These are phyloP conservation scores for Chamaenerion angustifolium DNA, from an alignment of 345 rosid species.

Conservation along the genomic window DNA sequence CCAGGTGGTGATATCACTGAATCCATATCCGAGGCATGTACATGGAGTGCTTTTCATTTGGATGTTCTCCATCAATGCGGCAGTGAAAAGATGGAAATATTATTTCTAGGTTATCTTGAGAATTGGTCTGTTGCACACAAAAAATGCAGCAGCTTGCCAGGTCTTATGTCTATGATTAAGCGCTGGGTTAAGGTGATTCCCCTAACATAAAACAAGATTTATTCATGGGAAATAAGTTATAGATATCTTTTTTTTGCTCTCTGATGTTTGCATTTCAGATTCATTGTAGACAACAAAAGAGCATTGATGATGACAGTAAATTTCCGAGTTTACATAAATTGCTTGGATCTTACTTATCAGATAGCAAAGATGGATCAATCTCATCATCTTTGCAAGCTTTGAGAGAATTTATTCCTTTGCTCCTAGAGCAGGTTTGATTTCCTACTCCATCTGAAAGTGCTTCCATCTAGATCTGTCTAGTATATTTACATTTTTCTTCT, in stretches of 20 bases:
- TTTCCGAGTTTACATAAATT: conserved; percentile 34
- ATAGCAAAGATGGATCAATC: conserved; percentile 15
- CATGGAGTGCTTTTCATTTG: conserved; percentile 49
- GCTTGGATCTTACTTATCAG: conserved; percentile 30
- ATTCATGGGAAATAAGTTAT: conserved; percentile 3
- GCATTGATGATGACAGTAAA: conserved; percentile 19
- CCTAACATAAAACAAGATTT: conserved; percentile 5
- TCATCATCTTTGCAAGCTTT: conserved; percentile 33
- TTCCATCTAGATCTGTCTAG: too few relatives aligned
- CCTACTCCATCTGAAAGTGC: conserved; percentile 2
- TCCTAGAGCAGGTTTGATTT: conserved; percentile 70
- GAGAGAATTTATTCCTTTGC: conserved; percentile 28
- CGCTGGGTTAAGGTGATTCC: conserved; percentile 84
- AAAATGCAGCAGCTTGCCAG: conserved; percentile 32
- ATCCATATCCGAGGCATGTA: conserved; percentile 44
- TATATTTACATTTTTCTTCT: conserved; percentile 6
- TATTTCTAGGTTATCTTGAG: conserved; percentile 34
- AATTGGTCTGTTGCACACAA: conserved; percentile 54
- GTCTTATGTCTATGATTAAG: conserved; percentile 59
- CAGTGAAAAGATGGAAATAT: conserved; percentile 22
- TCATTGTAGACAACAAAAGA: conserved; percentile 27
- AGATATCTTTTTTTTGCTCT: conserved; percentile 13
- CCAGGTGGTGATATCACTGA: conserved; percentile 41
- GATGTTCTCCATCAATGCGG: conserved; percentile 60
- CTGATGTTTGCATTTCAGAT: conserved; percentile 35